Base-by-base conservation (phyloP, 2,329 filamentous ascomycete species). In the Fusarium burgessii region DNA sequence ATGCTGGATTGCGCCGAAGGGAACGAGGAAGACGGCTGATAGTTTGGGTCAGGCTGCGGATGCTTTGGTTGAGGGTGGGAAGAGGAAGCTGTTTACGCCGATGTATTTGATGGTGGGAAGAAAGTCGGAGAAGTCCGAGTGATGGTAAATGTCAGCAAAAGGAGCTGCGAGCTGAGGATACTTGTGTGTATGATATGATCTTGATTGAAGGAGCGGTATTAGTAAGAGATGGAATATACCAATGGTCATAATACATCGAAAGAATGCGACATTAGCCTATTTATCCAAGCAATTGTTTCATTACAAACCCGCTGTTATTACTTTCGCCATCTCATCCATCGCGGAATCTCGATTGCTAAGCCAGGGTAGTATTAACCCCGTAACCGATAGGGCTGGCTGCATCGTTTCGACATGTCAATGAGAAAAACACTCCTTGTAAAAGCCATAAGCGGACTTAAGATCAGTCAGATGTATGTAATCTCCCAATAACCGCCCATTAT, bases 21-120 rank as follows among this genome's bases (percentile, higher is more conserved):
- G 94, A 20, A 95, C 93, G 43, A 91, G 92, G 81, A 97, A 96
- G 89, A 97, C 93, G 15, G 94, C 94, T 13, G 91, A 97, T 81
- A 93, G 91, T 75, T 81, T 97, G 74, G 93, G 90, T 2, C 79
- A 88, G 61, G 94, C 92, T 15, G 94, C 89, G 6, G 94, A 97
- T 80, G 91, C 89, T 66, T 84, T 97, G 59, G 94, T 97, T 7
- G 92, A 91, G 54, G 94, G 95, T 77, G 94, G 91, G 11, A 89
- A 90, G 83, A 86, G 92, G 84, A 93, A 96, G 82, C 85, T 98
- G 45, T 98, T 97, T 83, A 97, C 94, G 5, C 95, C 95, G 23
- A 97, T 97, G 95, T 97, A 97, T 83, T 84, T 97, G 78, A 67
- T 67, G 64, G 62, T 67, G 38, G 64, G 64, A 7, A 61, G 40